Evolutionary conservation across 2,329 filamentous ascomycete genomes (phyloP).

Genomic region (Penicillium digitatum): DNA sequence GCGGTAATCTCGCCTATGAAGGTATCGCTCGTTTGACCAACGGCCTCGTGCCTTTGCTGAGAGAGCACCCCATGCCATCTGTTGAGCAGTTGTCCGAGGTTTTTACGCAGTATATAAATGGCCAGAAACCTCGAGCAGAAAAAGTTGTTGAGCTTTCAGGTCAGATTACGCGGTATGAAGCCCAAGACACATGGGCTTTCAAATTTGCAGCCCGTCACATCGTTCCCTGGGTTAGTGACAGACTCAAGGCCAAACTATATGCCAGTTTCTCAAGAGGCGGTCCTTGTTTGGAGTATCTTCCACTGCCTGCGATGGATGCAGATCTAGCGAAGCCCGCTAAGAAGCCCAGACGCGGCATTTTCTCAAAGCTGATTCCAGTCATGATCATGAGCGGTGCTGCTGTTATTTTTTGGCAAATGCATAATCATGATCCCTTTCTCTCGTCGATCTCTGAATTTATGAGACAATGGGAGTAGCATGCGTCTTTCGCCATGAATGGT

Average conservation of each 20-base stretch:
- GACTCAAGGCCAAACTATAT: conserved; percentile 9
- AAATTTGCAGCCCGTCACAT: conserved; percentile 13
- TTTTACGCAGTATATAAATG: conserved; percentile 18
- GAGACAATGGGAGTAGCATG: neutral
- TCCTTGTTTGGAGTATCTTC: conserved; percentile 8
- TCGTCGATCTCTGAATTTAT: neutral
- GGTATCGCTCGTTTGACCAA: conserved; percentile 36
- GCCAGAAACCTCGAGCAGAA: conserved; percentile 19
- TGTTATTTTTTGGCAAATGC: neutral
- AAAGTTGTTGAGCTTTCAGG: conserved; percentile 15
- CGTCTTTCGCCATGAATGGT: no score
- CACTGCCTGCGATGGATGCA: neutral
- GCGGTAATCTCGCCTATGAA: conserved; percentile 39
- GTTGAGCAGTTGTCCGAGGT: conserved; percentile 12
- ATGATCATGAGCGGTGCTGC: neutral
- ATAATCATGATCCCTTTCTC: neutral
- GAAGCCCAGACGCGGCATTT: neutral
- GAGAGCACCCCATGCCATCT: conserved; percentile 11
- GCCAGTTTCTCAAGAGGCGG: conserved; percentile 7
- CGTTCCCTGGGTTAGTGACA: conserved; percentile 10
- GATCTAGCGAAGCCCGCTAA: neutral
- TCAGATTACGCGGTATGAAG: conserved; percentile 24
- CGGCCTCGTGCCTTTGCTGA: conserved; percentile 21
- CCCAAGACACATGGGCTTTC: conserved; percentile 22
- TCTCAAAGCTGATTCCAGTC: neutral